Conservation (phyloP, 306 rosid species). For the Medicago arabica region DNA sequence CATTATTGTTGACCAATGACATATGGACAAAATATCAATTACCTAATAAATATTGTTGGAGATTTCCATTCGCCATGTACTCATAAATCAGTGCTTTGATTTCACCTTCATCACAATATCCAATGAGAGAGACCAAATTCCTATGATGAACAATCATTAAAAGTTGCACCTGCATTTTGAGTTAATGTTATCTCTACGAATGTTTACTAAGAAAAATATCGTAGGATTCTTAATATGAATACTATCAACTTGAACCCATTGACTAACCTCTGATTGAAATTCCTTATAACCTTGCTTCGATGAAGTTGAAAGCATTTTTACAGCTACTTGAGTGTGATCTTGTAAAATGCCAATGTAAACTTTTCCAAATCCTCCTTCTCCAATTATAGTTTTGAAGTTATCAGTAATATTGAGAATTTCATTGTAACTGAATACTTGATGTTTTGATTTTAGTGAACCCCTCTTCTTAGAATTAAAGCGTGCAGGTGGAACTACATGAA, state of each 20-base stretch:
- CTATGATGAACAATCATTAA: constrained; percentile 37
- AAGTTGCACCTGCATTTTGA: constrained; percentile 32
- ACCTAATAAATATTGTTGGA: constrained; percentile 31
- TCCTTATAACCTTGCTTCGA: constrained; percentile 52
- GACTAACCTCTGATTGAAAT: constrained; percentile 48
- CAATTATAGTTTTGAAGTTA: constrained; percentile 45
- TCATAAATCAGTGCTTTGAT: constrained; percentile 37
- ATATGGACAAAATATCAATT: background rate
- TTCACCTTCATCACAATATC: constrained; percentile 39
- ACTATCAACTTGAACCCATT: background rate
- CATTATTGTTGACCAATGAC: too few species aligned
- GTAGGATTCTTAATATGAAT: background rate
- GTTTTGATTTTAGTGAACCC: constrained; percentile 16
- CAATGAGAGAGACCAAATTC: constrained; percentile 41
- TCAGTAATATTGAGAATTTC: constrained; percentile 49
- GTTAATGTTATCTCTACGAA: background rate
- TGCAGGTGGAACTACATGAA: background rate
- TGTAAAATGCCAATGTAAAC: constrained; percentile 45
- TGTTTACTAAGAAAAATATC: background rate
- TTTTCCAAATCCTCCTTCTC: constrained; percentile 61
- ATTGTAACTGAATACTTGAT: constrained; percentile 33
- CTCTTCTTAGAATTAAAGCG: background rate
- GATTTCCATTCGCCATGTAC: constrained; percentile 42
- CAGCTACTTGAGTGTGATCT: constrained; percentile 49
- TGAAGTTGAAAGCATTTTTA: constrained; percentile 49